These are phyloP conservation scores for Phytophthora ramorum DNA, from an alignment of 352 stramenopile species.

Conservation along the genomic window DNA sequence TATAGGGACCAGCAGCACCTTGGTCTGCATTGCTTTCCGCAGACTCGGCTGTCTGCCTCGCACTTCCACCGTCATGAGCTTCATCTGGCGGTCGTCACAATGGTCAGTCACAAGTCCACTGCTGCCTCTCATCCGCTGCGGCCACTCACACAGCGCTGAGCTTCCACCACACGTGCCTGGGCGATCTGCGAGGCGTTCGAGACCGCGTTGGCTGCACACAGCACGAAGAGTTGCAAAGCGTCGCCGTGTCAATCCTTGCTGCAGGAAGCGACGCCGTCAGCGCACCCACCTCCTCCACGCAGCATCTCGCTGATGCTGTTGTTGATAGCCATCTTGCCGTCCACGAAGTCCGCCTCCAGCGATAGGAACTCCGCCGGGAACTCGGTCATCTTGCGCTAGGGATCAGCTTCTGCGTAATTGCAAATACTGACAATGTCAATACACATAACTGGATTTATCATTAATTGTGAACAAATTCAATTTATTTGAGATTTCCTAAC, in stretches of 20 bases:
- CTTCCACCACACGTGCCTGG: slow-evolving; percentile 71
- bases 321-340: slow-evolving; percentile 86
- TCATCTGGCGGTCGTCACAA: slow-evolving; percentile 53
- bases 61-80: slow-evolving; percentile 83
- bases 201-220: slow-evolving; percentile 34
- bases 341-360: slow-evolving; percentile 83
- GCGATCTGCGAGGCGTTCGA: slow-evolving; percentile 58
- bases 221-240: slow-evolving; percentile 13
- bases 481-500: too few relatives aligned
- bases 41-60: slow-evolving; percentile 62
- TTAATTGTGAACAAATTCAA: too few relatives aligned
- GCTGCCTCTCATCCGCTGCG: not conserved
- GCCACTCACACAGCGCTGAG: slow-evolving; percentile 67
- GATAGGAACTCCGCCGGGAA: slow-evolving; percentile 69
- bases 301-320: slow-evolving; percentile 77
- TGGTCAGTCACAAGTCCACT: slow-evolving; percentile 3
- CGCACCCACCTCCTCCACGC: slow-evolving; percentile 44
- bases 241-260: slow-evolving; percentile 6
- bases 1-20: slow-evolving; percentile 35
- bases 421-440: not conserved
- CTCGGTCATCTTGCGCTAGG: slow-evolving; percentile 29
- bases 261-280: not conserved
- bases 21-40: slow-evolving; percentile 78
- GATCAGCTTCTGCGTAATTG: not conserved
- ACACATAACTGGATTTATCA: too few relatives aligned